A percentile compares a stretch with the other conserved stretches of the same genome.
phyloP scores from a whole-genome alignment of 306 rosid genomes.

The Cicer chorassanicum region DNA sequence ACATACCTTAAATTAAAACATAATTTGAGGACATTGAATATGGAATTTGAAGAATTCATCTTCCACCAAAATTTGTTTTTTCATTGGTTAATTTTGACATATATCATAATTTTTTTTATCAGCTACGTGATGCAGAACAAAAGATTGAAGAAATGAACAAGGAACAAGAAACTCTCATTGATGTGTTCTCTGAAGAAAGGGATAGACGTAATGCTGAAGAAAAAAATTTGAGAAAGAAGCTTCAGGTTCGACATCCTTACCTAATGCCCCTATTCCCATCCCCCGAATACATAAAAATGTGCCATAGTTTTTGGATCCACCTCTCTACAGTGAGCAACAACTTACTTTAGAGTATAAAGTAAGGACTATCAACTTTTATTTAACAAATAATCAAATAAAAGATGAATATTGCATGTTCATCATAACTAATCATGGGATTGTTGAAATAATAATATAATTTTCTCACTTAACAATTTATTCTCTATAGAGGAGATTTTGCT shows the following conservation, averaged over 20 bases:
- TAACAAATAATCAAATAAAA: too few species aligned
- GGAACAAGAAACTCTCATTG: conserved; percentile 81
- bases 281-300: background rate
- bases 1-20: background rate
- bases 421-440: too few species aligned
- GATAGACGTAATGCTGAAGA: conserved; percentile 77
- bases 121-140: conserved; percentile 61
- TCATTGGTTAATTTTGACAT: conserved; percentile 20
- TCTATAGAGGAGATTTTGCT: too few species aligned
- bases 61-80: background rate
- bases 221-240: conserved; percentile 68
- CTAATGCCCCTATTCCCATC: background rate
- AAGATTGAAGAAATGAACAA: conserved; percentile 67
- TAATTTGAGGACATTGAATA: background rate
- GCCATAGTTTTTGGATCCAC: too few species aligned
- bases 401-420: too few species aligned
- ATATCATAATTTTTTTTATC: conserved; percentile 38
- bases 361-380: too few species aligned
- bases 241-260: conserved; percentile 54
- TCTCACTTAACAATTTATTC: too few species aligned
- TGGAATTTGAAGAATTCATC: conserved; percentile 3
- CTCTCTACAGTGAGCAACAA: too few species aligned
- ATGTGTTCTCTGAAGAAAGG: conserved; percentile 84
- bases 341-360: too few species aligned
- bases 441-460: too few species aligned